These are phyloP conservation scores for Chaetomium cochliodes DNA, from an alignment of 495 filamentous ascomycete genomes.

Conservation along the genomic window DNA sequence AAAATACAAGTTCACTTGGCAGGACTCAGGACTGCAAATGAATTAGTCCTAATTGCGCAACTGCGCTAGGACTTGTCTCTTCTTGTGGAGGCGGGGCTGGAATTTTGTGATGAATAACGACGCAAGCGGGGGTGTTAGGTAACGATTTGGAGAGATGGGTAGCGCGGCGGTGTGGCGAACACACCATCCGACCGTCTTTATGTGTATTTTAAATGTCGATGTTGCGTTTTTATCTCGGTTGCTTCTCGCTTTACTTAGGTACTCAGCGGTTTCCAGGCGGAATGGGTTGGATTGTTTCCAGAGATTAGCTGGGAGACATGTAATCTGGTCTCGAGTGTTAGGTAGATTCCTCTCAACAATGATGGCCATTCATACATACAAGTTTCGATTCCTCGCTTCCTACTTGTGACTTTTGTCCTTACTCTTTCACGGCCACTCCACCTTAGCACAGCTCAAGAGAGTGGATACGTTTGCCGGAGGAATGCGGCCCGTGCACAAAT, in stretches of 20 bases:
- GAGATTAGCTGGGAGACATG: neutral
- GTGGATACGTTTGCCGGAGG: neutral
- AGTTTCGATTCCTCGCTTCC: neutral
- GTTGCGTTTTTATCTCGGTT: conserved; percentile 20
- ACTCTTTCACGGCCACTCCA: neutral
- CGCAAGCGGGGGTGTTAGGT: conserved; percentile 7
- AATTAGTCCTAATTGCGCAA: neutral
- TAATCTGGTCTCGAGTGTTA: conserved; percentile 7
- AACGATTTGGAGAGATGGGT: conserved; percentile 12
- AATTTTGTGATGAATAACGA: conserved; percentile 30
- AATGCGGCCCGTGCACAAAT: conserved; percentile 3
- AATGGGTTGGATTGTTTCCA: conserved; percentile 6
- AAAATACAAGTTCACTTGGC: neutral
- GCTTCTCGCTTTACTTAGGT: neutral
- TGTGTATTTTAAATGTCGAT: conserved; percentile 15
- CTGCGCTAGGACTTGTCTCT: neutral
- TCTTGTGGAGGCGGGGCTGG: neutral
- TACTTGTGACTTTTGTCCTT: neutral
- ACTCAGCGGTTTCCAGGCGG: conserved; percentile 1
- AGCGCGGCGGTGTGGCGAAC: neutral
- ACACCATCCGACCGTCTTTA: conserved; percentile 11
- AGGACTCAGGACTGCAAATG: neutral
- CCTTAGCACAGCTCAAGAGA: neutral
- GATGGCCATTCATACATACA: neutral
- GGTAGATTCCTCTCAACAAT: conserved; percentile 14